These are phyloP conservation scores for Shiraia sp. DNA, from an alignment of 2,329 filamentous ascomycete genomes.

Conservation along the genomic window DNA sequence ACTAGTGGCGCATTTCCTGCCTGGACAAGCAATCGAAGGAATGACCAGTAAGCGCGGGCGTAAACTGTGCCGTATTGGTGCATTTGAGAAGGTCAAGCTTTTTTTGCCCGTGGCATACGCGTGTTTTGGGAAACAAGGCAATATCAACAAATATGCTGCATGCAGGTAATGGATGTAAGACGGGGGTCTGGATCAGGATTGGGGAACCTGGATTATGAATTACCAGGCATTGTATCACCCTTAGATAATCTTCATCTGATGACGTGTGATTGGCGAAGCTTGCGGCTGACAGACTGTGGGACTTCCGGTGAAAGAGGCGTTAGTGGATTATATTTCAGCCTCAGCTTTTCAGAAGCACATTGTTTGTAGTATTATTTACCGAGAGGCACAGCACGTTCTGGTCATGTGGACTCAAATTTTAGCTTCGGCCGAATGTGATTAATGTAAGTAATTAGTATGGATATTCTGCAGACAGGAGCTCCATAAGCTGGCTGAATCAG, in stretches of 20 bases:
- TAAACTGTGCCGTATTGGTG: neutral
- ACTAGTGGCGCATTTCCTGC: no score
- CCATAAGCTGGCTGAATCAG: no score
- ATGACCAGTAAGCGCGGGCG: neutral
- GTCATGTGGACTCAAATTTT: neutral
- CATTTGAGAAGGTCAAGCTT: no score
- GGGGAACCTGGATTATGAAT: neutral
- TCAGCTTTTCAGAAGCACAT: no score
- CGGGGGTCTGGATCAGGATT: neutral
- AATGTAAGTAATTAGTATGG: no score
- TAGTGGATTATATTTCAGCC: no score
- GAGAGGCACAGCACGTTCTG: neutral
- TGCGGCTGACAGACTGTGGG: neutral
- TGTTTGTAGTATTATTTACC: neutral
- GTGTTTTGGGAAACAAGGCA: neutral
- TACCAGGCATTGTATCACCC: neutral
- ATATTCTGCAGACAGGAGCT: no score
- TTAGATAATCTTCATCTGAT: neutral
- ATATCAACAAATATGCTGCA: neutral
- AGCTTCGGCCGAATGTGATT: neutral
- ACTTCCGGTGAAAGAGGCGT: no score
- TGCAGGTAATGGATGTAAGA: neutral
- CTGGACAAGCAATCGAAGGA: no score
- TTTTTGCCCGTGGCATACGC: neutral
- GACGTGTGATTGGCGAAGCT: neutral